Evolutionary conservation across 768 basidiomycete genomes (phyloP), one percentile per base, ranked within the genome.

Genomic region (Tephrocybe sp.): DNA sequence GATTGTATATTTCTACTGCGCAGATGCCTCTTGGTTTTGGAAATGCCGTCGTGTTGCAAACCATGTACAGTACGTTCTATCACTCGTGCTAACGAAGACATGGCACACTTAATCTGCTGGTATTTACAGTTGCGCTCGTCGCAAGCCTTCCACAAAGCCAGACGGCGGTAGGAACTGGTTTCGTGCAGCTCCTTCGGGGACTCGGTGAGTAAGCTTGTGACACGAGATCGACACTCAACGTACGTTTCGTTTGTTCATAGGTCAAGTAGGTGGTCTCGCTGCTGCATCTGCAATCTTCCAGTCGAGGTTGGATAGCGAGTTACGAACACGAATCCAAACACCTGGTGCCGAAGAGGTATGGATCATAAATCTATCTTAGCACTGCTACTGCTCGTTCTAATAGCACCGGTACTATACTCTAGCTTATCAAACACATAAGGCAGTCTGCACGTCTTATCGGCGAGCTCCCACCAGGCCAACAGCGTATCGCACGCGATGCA

Each of bases 11-110:
- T n/a, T n/a, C n/a, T n/a, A n/a, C n/a, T 37, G 42, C 10, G 3
- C 49, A 84, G 82, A 70, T 83, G 16, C 82, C 83, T 0, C 53
- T 83, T 1, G 83, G 83, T 13, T 83, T 84, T 53, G 83, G 83
- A 5, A 84, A 83, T 47, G 82, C 82, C 0, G 75, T 83, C 3
- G 83, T 84, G 0, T 58, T 83, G 19, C 83, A 84, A 54, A 84
- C 83, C 7, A 77, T 73, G 63, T 62, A 80, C 36, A 77, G 82
- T 83, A 58, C 42, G 77, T 54, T 15, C 27, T 2, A 13, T 21
- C 22, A 6, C 13, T n/a, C n/a, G n/a, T n/a, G n/a, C n/a, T n/a
- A n/a, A n/a, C n/a, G n/a, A n/a, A n/a, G n/a, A n/a, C n/a, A n/a
- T n/a, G n/a, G n/a, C n/a, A n/a, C n/a, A n/a, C n/a, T n/a, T n/a